Evolutionary conservation across 1,284 basidiomycete species (phyloP), one percentile per base, ranked within the genome.

Genomic region (Fistulinella cinereoalba): DNA sequence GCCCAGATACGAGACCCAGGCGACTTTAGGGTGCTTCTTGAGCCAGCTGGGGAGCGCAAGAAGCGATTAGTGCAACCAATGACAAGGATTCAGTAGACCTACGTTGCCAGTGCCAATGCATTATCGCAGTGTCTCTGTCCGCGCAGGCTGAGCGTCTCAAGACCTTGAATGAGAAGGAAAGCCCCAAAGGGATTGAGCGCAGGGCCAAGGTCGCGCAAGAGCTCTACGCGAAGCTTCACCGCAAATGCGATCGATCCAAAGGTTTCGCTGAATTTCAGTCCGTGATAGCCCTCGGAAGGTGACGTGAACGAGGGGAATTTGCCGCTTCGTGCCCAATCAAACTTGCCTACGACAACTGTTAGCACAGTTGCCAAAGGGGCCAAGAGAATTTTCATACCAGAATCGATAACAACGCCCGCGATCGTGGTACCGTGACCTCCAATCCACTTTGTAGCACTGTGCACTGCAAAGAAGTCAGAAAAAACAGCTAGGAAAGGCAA

Each of bases 371-470:
- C 7, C 16, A n/a, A 25, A 23, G 19, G 15, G 13, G 40, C 16
- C 11, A 15, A 32, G 7, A 6, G 31, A 15, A 12, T 56, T n/a
- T n/a, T n/a, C 62, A 4, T 51, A 75, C 80, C 91, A 21, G 81
- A 78, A 64, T 92, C 91, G 44, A 94, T 65, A 51, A 95, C 74
- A 18, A 93, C 83, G 49, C 92, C 92, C 6, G 77, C 91, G 42
- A 95, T 91, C 22, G 89, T 92, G 3, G 86, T 94, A 47, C 92
- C 91, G 63, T 92, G 92, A 0, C 92, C 90, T 24, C 90, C 87
- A 43, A 94, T 92, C 92, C 92, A 94, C 65, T 95, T 94, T 4
- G 91, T 93, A 1, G 90, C 89, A 49, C 84, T 88, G 70, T 93
- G 87, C 7, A 92, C 86, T 76, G 44, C 16, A 6, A 13, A 45